Conservation (phyloP, 805 yeast genomes). For the Debaryomyces castellii region DNA sequence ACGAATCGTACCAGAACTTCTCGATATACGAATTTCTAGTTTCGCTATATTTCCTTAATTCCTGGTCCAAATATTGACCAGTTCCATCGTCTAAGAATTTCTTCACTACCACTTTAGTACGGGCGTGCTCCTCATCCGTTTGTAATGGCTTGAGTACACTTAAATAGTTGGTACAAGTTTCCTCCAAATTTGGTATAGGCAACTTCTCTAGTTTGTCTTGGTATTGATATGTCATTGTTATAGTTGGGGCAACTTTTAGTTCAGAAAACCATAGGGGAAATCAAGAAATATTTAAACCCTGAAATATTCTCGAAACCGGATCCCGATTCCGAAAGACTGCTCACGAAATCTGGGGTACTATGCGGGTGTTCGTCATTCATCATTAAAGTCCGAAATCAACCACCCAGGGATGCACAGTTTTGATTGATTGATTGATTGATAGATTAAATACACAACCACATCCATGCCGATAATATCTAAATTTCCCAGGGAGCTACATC, state of each 20-base stretch:
- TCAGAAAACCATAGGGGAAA: background rate
- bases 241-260: background rate
- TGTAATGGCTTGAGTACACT: conserved; percentile 76
- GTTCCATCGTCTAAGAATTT: conserved; percentile 50
- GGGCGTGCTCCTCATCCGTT: conserved; percentile 65
- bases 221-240: conserved; percentile 50
- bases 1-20: conserved; percentile 93
- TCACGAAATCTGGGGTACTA: conserved; percentile 1
- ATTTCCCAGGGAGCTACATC: too few relatives aligned
- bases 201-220: conserved; percentile 62
- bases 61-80: conserved; percentile 61
- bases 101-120: conserved; percentile 58
- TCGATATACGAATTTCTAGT: conserved; percentile 80
- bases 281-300: background rate
- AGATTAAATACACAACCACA: background rate
- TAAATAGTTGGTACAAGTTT: conserved; percentile 67
- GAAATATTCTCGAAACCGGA: conserved; percentile 1
- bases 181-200: conserved; percentile 76
- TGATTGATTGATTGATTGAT: too few relatives aligned
- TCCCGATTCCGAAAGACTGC: background rate
- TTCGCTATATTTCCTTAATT: conserved; percentile 59
- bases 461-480: background rate
- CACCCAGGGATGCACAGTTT: background rate
- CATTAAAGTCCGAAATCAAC: conserved; percentile 1
- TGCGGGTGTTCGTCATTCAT: conserved; percentile 3